Percentiles rank a stretch among this genome's conserved stretches.
Evolutionary conservation across 2,329 filamentous ascomycete species (phyloP).

Genomic region (Fusarium nelsonii): DNA sequence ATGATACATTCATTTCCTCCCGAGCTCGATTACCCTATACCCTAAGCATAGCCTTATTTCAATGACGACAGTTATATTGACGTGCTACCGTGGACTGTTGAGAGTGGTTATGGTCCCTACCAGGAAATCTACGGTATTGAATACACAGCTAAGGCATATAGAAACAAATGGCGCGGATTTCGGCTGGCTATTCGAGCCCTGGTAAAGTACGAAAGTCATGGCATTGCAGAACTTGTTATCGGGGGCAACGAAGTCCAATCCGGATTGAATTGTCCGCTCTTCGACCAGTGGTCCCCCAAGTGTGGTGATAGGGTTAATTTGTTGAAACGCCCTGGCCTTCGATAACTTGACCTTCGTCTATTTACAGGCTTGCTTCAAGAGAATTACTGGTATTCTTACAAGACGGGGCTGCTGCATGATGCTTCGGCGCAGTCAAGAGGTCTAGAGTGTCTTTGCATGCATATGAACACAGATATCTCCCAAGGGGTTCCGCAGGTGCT

Average conservation of each 20-base stretch:
- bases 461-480: rapidly evolving
- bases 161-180: neutral
- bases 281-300: neutral
- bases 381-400: rapidly evolving
- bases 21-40: neutral
- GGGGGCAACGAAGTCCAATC: neutral
- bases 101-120: neutral
- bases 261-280: neutral
- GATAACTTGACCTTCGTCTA: neutral
- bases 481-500: rapidly evolving
- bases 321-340: neutral
- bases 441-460: neutral
- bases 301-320: neutral
- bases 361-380: neutral
- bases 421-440: neutral
- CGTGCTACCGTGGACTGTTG: neutral
- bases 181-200: neutral
- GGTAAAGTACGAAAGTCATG: neutral
- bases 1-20: neutral
- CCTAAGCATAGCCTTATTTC: neutral
- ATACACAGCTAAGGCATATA: neutral
- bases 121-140: neutral
- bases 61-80: rapidly evolving
- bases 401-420: neutral
- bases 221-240: neutral